Conservation (phyloP, 345 rosid species). For the Citrus unshiu region DNA sequence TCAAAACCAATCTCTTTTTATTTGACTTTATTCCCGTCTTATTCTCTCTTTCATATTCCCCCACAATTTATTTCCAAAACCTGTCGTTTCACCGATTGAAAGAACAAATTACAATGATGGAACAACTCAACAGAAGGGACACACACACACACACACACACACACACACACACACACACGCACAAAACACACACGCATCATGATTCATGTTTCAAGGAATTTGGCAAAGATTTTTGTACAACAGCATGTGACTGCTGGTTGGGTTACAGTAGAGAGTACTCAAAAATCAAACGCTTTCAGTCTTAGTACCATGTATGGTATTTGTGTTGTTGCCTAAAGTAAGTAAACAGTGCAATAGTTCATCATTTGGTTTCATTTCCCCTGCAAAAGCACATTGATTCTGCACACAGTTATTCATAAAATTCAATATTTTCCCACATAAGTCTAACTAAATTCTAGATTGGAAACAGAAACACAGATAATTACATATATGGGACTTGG, state of each 20-base stretch:
- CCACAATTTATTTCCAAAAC: background rate
- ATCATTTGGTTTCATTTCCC: background rate
- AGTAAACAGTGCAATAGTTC: background rate
- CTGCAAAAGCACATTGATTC: background rate
- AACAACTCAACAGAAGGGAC: background rate
- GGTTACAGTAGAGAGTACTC: background rate
- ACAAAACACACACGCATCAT: background rate
- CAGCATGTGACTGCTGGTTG: background rate
- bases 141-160: background rate
- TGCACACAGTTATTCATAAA: slow-evolving; percentile 2
- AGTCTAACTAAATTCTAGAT: slow-evolving; percentile 10
- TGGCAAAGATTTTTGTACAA: background rate
- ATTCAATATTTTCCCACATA: background rate
- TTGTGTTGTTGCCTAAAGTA: background rate
- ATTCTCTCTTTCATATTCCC: background rate
- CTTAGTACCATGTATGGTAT: background rate
- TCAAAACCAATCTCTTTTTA: background rate
- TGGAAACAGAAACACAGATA: slow-evolving; percentile 12
- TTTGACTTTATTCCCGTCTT: background rate
- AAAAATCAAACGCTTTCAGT: background rate
- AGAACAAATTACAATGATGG: background rate
- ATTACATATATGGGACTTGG: slow-evolving; percentile 38
- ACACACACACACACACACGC: background rate
- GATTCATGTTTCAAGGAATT: background rate
- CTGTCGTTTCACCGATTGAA: background rate